Evolutionary conservation across 176 grass and related monocot species (phyloP).

Genomic region (Puya raimondii): DNA sequence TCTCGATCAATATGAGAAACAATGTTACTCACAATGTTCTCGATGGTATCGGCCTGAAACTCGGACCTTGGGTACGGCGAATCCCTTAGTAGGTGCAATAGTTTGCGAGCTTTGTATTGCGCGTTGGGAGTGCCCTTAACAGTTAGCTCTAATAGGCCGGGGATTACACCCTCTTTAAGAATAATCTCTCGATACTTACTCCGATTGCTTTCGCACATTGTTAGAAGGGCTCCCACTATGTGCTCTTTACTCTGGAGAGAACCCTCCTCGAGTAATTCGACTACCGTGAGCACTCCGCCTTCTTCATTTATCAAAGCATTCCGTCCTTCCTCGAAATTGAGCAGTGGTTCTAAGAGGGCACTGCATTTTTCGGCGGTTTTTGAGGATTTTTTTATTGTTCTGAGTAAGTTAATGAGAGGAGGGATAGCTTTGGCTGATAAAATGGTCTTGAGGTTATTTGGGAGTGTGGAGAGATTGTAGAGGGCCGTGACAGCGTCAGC

Average conservation of each 20-base stretch:
- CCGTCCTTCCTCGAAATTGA: constrained; percentile 2
- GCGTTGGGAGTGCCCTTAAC: constrained; percentile 10
- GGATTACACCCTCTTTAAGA: constrained; percentile 16
- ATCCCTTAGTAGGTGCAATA: constrained; percentile 14
- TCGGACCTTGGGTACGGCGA: not conserved
- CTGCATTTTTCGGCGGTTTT: not conserved
- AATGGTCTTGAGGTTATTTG: constrained; percentile 1
- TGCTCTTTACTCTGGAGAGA: constrained; percentile 10
- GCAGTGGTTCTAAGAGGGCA: constrained; percentile 13
- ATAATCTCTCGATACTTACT: constrained; percentile 17
- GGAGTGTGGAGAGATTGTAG: constrained; percentile 4
- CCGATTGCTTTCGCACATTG: constrained; percentile 15
- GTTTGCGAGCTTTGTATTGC: constrained; percentile 10
- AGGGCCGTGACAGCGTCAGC: constrained; percentile 2
- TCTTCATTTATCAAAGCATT: constrained; percentile 14
- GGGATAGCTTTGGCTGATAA: not conserved
- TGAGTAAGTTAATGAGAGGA: constrained; percentile 17
- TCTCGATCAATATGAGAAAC: constrained; percentile 3
- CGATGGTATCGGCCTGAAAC: not conserved
- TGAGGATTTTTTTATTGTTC: constrained; percentile 11
- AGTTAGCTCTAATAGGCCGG: constrained; percentile 18
- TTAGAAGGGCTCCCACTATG: constrained; percentile 9
- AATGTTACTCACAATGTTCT: constrained; percentile 17
- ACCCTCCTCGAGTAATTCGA: constrained; percentile 12
- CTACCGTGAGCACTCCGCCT: constrained; percentile 10